phyloP scores from a whole-genome alignment of 768 basidiomycete species.

The Polyporus arcularius region DNA sequence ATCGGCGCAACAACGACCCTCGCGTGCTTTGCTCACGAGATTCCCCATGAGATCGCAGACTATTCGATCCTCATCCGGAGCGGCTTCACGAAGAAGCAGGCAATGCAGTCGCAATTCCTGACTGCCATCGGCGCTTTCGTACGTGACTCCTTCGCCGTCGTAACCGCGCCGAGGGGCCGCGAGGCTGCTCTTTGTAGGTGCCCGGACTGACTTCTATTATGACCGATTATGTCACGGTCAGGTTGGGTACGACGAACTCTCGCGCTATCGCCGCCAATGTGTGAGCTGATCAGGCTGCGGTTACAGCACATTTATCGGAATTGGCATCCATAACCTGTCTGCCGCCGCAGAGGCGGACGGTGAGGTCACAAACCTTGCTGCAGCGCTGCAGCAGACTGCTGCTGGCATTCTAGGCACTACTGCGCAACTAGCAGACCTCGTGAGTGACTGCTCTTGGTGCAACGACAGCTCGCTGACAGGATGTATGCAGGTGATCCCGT shows the following conservation, averaged over 20 bases:
- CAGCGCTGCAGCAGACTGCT: constrained; percentile 75
- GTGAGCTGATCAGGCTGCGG: constrained; percentile 2
- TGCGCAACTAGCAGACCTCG: constrained; percentile 75
- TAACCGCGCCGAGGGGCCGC: too few relatives aligned
- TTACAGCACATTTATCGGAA: constrained; percentile 81
- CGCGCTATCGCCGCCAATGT: neutral
- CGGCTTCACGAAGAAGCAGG: constrained; percentile 88
- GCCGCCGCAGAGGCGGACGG: constrained; percentile 43
- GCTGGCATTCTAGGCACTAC: constrained; percentile 84
- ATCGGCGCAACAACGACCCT: constrained; percentile 95
- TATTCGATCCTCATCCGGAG: constrained; percentile 91
- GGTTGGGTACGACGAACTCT: constrained; percentile 21
- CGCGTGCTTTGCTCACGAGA: constrained; percentile 93
- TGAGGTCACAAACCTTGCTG: constrained; percentile 62
- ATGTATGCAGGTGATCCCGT: constrained; percentile 73
- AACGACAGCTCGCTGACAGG: neutral
- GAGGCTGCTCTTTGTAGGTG: too few relatives aligned
- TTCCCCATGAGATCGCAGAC: constrained; percentile 96
- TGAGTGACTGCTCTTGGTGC: constrained; percentile 39
- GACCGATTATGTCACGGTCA: constrained; percentile 11
- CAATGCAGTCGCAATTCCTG: constrained; percentile 91
- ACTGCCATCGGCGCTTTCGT: constrained; percentile 94
- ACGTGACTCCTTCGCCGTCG: constrained; percentile 35
- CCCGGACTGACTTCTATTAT: neutral
- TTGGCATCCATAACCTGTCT: constrained; percentile 77